Evolutionary conservation across 2,329 filamentous ascomycete genomes (phyloP), one percentile per base, ranked within the genome.

Genomic region (Phyllosticta capitalensis): DNA sequence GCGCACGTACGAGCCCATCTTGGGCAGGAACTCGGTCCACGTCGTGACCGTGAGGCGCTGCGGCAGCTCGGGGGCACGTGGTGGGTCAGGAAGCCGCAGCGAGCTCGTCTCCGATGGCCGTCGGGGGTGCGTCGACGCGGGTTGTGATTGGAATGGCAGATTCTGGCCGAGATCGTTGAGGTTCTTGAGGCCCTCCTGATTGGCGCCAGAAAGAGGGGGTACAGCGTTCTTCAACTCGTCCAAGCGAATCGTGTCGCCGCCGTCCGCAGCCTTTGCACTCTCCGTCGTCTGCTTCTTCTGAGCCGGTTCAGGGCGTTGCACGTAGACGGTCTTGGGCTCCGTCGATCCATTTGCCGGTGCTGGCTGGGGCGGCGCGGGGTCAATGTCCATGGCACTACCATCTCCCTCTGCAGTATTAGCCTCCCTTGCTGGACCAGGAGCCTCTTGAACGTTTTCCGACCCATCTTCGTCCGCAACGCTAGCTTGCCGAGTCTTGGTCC

Each of bases 71-170:
- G 83, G 82, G 3, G 78, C 71, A 58, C 75, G 75, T 0, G 83
- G 83, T 6, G 81, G 76, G 5, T 76, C 74, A 0, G 82, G 81
- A 3, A 81, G 74, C 24, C 75, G 71, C 9, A 83, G 71, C 62
- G 64, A 72, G 67, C 62, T 73, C 62, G 69, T 74, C 56, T 64
- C 69, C 62, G 66, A 72, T 60, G 63, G 63, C 58, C 76, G 75
- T 6, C 72, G 74, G 6, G 75, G 76, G 26, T 77, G 70, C 4
- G 70, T 65, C 26, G 74, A 72, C 5, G 77, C 75, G 2, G 83
- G 67, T 49, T 79, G 75, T 1, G 83, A 86, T 61, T 80, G 70
- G 66, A 86, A 86, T 3, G 84, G 84, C 1, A 87, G 74, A 1
- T 75, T 79, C 9, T 76, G 74, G 49, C 73, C 74, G 48, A 87